Conservation (phyloP, 169 alveolate species). For the Amoebophrya sp. region DNA sequence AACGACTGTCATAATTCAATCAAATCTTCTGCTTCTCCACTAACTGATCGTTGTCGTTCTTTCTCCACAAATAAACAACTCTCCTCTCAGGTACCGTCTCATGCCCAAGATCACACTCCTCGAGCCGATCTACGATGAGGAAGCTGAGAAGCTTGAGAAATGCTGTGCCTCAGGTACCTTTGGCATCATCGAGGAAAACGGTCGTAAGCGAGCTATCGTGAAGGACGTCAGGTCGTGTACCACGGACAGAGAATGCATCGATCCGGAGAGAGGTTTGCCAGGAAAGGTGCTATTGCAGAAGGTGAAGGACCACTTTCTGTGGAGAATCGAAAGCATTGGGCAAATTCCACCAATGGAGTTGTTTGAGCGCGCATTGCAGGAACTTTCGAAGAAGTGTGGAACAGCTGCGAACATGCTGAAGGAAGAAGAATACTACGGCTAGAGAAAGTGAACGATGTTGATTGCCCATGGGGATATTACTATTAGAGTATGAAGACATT, state of each 20-base stretch:
- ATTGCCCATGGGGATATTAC: too few species aligned
- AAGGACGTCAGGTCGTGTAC: not conserved
- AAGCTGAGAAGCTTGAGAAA: not conserved
- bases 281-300: not conserved
- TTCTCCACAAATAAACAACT: too few species aligned
- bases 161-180: not conserved
- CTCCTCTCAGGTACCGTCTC: not conserved
- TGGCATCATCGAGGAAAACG: not conserved
- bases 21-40: too few species aligned
- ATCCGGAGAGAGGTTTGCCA: not conserved
- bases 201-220: not conserved
- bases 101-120: not conserved
- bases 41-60: too few species aligned
- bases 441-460: too few species aligned
- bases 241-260: not conserved
- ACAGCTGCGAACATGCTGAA: not conserved
- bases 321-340: not conserved
- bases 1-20: too few species aligned
- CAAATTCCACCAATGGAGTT: not conserved
- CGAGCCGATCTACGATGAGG: constrained; percentile 22
- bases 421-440: too few species aligned
- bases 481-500: too few species aligned
- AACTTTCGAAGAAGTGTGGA: not conserved
- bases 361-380: not conserved
- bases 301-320: constrained; percentile 6